These are phyloP conservation scores for Domatiomyces catenatus DNA, from an alignment of 2,329 filamentous ascomycete species.

Conservation along the genomic window DNA sequence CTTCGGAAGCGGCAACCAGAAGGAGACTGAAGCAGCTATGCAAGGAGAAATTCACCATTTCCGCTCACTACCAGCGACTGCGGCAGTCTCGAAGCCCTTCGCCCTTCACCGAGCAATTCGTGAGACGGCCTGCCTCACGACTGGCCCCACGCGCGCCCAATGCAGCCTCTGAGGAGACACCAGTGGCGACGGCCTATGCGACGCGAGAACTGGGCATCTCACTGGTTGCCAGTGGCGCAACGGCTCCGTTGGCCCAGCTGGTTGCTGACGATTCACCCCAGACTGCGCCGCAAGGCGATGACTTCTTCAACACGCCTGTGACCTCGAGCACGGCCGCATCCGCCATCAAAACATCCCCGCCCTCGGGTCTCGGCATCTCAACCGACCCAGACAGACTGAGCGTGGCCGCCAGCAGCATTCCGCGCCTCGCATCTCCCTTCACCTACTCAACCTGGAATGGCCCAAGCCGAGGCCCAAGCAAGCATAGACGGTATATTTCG, in stretches of 20 bases:
- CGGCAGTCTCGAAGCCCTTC: constrained; percentile 46
- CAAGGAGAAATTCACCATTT: constrained; percentile 45
- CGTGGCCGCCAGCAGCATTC: constrained; percentile 17
- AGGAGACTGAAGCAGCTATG: constrained; percentile 44
- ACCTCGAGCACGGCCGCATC: constrained; percentile 5
- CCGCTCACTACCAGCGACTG: constrained; percentile 49
- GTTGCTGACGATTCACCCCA: constrained; percentile 19
- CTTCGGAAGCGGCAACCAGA: constrained; percentile 43
- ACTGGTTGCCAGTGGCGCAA: constrained; percentile 27
- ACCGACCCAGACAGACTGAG: constrained; percentile 10
- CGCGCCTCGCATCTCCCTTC: constrained; percentile 35
- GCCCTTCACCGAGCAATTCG: constrained; percentile 32
- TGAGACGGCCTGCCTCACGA: constrained; percentile 18
- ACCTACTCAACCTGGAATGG: constrained; percentile 34
- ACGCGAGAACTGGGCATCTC: constrained; percentile 32
- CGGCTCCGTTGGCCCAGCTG: constrained; percentile 23
- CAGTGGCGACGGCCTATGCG: constrained; percentile 23
- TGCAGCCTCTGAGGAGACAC: constrained; percentile 3
- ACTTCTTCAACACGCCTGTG: constrained; percentile 26
- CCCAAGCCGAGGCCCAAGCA: constrained; percentile 21
- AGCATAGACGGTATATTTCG: constrained; percentile 19
- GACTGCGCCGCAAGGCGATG: constrained; percentile 14
- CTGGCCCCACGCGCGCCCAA: constrained; percentile 13
- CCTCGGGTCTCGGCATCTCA: constrained; percentile 11
- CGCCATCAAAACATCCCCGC: constrained; percentile 10